phyloP scores from a whole-genome alignment of 2,329 filamentous ascomycete species.

The Trichoderma harzianum region DNA sequence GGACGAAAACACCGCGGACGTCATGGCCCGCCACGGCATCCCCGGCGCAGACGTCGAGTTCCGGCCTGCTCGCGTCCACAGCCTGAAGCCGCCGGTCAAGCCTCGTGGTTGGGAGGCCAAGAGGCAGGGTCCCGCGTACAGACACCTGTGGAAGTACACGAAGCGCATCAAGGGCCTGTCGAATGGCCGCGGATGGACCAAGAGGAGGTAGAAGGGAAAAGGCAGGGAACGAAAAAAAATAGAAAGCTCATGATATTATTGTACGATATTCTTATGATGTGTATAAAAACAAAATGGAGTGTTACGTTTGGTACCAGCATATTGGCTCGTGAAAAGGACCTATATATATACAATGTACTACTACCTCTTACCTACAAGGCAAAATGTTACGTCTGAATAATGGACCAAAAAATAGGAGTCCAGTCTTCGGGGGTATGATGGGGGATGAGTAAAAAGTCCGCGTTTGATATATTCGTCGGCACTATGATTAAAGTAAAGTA shows the following conservation, averaged over 20 bases:
- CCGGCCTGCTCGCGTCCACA: conserved; percentile 72
- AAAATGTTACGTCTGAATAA: background rate
- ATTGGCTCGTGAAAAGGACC: background rate
- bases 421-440: background rate
- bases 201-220: conserved; percentile 33
- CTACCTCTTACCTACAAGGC: background rate
- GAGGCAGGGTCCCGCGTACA: conserved; percentile 62
- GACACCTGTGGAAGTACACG: conserved; percentile 62
- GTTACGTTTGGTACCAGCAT: background rate
- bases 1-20: conserved; percentile 81
- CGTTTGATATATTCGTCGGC: background rate
- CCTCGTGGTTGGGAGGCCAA: conserved; percentile 64
- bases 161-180: conserved; percentile 52
- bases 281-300: conserved; percentile 1
- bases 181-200: conserved; percentile 41
- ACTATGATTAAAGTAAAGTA: background rate
- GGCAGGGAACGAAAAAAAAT: conserved; percentile 7
- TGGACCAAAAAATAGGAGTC: background rate
- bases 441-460: background rate
- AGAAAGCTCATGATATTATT: conserved; percentile 16
- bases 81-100: conserved; percentile 60
- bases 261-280: conserved; percentile 16
- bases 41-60: conserved; percentile 80
- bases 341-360: background rate
- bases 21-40: conserved; percentile 78